Conservation (phyloP, 306 rosid species). For the Dalbergia oliveri region DNA sequence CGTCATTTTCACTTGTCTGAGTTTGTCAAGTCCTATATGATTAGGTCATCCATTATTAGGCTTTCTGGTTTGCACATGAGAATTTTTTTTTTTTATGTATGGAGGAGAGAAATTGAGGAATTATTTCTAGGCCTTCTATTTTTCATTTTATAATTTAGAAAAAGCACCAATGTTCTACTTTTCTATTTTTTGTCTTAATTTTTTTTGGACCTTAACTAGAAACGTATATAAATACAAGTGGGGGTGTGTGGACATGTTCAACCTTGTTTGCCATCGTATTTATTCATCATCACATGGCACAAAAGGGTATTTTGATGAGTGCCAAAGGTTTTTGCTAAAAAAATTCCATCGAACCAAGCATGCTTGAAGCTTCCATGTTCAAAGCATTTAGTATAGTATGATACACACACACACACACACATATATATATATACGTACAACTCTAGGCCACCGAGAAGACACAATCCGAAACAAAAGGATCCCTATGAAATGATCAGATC, state of each 20-base stretch:
- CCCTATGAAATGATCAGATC: constrained; percentile 46
- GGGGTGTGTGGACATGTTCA: constrained; percentile 4
- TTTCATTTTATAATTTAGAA: background rate
- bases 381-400: constrained; percentile 4
- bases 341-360: background rate
- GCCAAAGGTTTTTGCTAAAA: background rate
- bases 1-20: background rate
- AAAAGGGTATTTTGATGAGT: constrained; percentile 9
- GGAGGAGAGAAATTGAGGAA: background rate
- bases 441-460: constrained; percentile 42
- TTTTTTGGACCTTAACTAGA: constrained; percentile 9
- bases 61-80: constrained; percentile 8
- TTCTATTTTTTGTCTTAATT: background rate
- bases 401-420: no score
- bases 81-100: background rate
- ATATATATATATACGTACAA: background rate
- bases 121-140: background rate
- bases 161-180: background rate
- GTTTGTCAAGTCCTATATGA: background rate
- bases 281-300: constrained; percentile 40
- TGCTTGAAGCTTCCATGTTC: constrained; percentile 37
- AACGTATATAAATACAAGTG: background rate
- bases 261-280: constrained; percentile 4
- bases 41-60: constrained; percentile 19
- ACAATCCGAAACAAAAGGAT: constrained; percentile 55